Evolutionary conservation across 352 stramenopile species (phyloP), one percentile per base, ranked within the genome.

Genomic region (Saprolegnia diclina): DNA sequence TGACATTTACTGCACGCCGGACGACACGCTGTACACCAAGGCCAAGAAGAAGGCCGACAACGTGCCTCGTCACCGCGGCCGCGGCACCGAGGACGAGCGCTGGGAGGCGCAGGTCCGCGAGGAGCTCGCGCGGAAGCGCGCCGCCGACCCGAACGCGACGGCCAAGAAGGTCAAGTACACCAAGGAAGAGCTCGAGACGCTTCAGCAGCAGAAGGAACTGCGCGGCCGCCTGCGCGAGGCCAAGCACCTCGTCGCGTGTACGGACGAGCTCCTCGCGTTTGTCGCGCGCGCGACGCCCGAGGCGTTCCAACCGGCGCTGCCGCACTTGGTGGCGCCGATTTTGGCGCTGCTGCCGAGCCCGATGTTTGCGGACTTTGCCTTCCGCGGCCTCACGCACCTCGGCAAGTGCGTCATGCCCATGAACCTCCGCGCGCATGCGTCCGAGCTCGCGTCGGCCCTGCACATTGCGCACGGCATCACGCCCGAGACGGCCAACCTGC

Each of bases 51-150:
- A 80, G 65, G 76, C 71, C n/a, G 56, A 75, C 10, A 67, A 69
- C 7, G 74, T 76, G 4, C 70, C 77, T 54, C 73, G 79, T 24
- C 24, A 56, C 11, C 72, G 55, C 6, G 78, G 73, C 50, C 79
- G 73, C 14, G 83, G 82, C 56, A 94, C 87, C 44, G 83, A 92
- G 42, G 87, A 95, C 21, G 86, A 94, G 42, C 80, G 88, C 50
- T 95, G 86, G 85, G 87, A 95, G 37, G 82, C 91, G 57, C 81
- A 94, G 56, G 67, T 91, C 65, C 87, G 87, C 16, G 82, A 92
- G 63, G 87, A 95, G 73, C 73, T 94, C 2, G 83, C 87, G 45
- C 73, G 74, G 42, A 91, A 91, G 73, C 55, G 59, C 1, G 44
- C 21, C 14, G 24, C 35, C 29, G 37, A 40, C 37, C 18, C 19